Evolutionary conservation across 306 rosid species (phyloP).

Genomic region (Rubus idaeus): DNA sequence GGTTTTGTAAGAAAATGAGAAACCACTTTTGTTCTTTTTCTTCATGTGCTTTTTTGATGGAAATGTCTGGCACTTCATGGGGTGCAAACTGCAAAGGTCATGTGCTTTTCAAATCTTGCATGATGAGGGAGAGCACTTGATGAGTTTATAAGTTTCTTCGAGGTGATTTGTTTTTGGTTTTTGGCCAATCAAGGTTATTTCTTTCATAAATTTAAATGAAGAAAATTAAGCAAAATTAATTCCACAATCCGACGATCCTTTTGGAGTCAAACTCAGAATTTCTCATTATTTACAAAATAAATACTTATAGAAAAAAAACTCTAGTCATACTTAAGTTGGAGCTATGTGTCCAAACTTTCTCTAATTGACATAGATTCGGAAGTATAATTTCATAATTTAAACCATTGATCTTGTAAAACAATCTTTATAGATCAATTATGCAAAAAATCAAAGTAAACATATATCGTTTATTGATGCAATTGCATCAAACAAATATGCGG

Average conservation of each 20-base stretch:
- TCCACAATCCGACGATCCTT: neutral
- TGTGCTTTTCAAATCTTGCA: neutral
- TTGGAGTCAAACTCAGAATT: too few species aligned
- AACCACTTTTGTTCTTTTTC: slow-evolving; percentile 8
- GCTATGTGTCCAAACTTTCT: too few species aligned
- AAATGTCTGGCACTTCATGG: neutral
- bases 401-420: too few species aligned
- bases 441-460: too few species aligned
- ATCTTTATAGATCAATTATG: too few species aligned
- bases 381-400: too few species aligned
- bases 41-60: neutral
- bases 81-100: slow-evolving; percentile 4
- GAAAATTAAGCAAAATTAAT: neutral
- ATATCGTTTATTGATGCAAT: too few species aligned
- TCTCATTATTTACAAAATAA: too few species aligned
- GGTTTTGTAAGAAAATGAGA: slow-evolving; percentile 11
- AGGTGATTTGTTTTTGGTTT: neutral
- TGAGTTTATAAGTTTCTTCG: neutral
- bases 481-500: too few species aligned
- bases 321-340: too few species aligned
- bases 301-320: too few species aligned
- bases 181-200: neutral
- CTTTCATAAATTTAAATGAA: neutral
- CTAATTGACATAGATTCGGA: too few species aligned
- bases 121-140: neutral